phyloP scores from a whole-genome alignment of 2,329 filamentous ascomycete species.

The Podosphaera xanthii region DNA sequence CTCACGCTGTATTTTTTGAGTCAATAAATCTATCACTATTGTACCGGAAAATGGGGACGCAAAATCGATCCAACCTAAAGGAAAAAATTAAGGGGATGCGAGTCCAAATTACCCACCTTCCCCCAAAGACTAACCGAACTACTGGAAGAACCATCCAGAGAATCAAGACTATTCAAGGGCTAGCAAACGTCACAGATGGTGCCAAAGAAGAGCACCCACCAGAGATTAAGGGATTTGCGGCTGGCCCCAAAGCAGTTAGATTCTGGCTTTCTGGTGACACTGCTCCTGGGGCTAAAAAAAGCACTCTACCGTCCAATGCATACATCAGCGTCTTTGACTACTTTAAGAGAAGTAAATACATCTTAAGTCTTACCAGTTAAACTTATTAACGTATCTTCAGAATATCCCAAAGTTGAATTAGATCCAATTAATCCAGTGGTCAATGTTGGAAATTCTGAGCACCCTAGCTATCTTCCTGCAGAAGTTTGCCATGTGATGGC shows the following conservation, averaged over 20 bases:
- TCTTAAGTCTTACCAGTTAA: neutral
- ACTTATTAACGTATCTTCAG: constrained; percentile 14
- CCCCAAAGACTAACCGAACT: constrained; percentile 15
- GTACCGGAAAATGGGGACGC: constrained; percentile 16
- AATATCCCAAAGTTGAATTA: constrained; percentile 27
- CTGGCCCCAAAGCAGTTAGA: constrained; percentile 27
- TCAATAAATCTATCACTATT: constrained; percentile 19
- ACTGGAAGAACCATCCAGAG: constrained; percentile 16
- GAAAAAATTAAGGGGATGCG: constrained; percentile 19
- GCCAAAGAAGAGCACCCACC: constrained; percentile 17
- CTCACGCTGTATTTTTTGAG: constrained; percentile 33
- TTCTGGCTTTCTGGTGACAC: constrained; percentile 26
- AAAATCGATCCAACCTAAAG: constrained; percentile 6
- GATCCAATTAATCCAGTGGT: constrained; percentile 29
- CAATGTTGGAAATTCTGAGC: constrained; percentile 35
- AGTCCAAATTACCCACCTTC: constrained; percentile 20
- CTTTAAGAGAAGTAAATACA: constrained; percentile 19
- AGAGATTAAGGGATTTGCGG: constrained; percentile 17
- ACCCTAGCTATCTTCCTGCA: constrained; percentile 39
- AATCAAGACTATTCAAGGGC: constrained; percentile 23
- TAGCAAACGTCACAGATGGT: constrained; percentile 22
- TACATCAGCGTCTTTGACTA: constrained; percentile 34
- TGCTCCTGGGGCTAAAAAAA: constrained; percentile 15
- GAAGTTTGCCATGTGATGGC: constrained; percentile 40
- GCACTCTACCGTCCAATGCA: constrained; percentile 13